Evolutionary conservation across 441 rosid species (phyloP).

Genomic region (Erysimum pusillum): DNA sequence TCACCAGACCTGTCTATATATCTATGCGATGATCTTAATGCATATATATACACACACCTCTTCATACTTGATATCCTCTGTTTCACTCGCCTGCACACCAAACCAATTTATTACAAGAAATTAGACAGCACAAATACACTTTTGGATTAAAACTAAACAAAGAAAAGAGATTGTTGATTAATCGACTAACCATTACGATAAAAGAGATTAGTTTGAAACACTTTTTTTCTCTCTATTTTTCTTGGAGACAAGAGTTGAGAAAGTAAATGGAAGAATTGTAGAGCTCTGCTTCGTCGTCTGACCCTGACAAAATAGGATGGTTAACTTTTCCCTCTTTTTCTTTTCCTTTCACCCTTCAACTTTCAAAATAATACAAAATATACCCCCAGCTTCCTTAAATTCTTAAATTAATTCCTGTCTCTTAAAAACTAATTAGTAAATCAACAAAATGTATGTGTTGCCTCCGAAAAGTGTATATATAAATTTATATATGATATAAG

Average conservation of each 20-base stretch:
- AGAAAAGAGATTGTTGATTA: constrained; percentile 24
- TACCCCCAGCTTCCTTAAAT: background rate
- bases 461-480: background rate
- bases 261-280: constrained; percentile 27
- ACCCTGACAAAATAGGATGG: background rate
- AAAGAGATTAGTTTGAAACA: background rate
- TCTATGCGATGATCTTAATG: background rate
- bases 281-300: constrained; percentile 29
- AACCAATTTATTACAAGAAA: constrained; percentile 8
- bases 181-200: constrained; percentile 28
- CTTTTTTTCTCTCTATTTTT: background rate
- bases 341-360: background rate
- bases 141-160: constrained; percentile 10
- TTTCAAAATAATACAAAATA: constrained; percentile 5
- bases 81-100: constrained; percentile 31
- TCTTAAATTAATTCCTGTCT: background rate
- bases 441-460: too few species aligned
- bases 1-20: background rate
- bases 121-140: background rate
- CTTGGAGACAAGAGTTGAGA: constrained; percentile 18
- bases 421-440: background rate
- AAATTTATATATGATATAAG: background rate
- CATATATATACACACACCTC: constrained; percentile 33
- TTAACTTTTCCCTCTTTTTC: background rate
- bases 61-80: constrained; percentile 37